Base-by-base conservation (phyloP, 1,139 yeast species). In the Schizosaccharomyces versatilis region DNA sequence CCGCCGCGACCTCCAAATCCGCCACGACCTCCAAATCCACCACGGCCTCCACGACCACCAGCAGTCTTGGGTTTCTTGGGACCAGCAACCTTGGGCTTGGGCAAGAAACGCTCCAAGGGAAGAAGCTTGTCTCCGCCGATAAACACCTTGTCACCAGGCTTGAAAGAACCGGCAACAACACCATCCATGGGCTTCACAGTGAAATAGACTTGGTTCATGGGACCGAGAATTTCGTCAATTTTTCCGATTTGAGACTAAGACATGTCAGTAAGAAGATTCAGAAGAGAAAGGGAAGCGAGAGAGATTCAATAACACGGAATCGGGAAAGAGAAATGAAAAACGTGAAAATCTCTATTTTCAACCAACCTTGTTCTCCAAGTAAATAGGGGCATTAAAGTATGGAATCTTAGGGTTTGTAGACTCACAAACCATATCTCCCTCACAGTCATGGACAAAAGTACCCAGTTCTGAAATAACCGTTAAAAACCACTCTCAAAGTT, bases 301-400 rank as follows among this genome's bases (percentile, higher is more conserved):
- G 36, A 36, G 15, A 15, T 24, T 19, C 3, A 10, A 53, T 9
- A 7, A 36, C 36, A 36, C 36, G 38, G 36, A 24, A 40, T 7
- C 14, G 17, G 10, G 17, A 24, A 36, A 36, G 38, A 15, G 14
- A 8, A 19, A 15, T 47, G n/a, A 15, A n/a, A n/a, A n/a, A 24
- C 32, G 32, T 24, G 32, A 24, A 24, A 24, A 3, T 5, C 32
- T 24, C 32, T 24, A 3, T 5, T 3, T 5, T 19, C 8, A 15
- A 38, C 39, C 36, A 40, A 57, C 60, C 54, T 71, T 71, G 75
- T 90, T 90, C 69, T 90, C 97, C 63, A 90, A 77, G 69, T 82
- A 93, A 66, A 93, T 88, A 67, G 98, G 98, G 38, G 99, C 99
- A 71, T 93, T 93, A 77, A 93, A 93, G 70, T 90, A 93, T 64